These are phyloP conservation scores for Vitis cinerea DNA, from an alignment of 164 flowering plant species.

Conservation along the genomic window DNA sequence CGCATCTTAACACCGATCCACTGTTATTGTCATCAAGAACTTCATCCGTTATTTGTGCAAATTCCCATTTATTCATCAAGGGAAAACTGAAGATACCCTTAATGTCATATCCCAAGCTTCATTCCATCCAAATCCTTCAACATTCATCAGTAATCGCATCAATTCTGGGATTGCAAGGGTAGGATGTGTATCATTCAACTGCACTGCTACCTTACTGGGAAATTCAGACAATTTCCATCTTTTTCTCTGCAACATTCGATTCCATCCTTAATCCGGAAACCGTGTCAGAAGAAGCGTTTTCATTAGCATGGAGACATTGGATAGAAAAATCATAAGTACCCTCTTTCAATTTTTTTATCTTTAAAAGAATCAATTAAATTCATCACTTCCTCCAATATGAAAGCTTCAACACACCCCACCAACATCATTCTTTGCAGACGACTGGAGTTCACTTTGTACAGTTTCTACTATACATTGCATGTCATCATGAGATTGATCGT, in stretches of 20 bases:
- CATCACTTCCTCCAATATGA: constrained; percentile 48
- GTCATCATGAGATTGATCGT: constrained; percentile 15
- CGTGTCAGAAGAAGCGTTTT: neutral
- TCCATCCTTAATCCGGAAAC: neutral
- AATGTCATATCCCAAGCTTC: too few relatives aligned
- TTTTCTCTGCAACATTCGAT: constrained; percentile 1
- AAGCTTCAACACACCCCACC: constrained; percentile 31
- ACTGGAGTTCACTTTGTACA: constrained; percentile 56
- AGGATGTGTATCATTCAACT: too few relatives aligned
- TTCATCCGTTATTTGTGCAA: constrained; percentile 60
- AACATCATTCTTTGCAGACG: constrained; percentile 36
- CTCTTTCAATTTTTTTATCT: constrained; percentile 27
- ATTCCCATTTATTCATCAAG: too few relatives aligned
- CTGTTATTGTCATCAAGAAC: constrained; percentile 62
- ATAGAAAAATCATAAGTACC: constrained; percentile 18
- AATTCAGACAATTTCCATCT: too few relatives aligned
- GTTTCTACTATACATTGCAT: constrained; percentile 32
- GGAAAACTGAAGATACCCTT: too few relatives aligned
- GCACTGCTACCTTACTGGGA: too few relatives aligned
- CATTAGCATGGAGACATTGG: constrained; percentile 1
- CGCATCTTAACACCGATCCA: constrained; percentile 58
- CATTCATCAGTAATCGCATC: too few relatives aligned
- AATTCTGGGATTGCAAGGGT: too few relatives aligned
- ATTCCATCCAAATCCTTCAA: too few relatives aligned
- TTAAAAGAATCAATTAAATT: constrained; percentile 16